Percentiles rank a stretch among this genome's conserved stretches.
Conservation (phyloP, 306 rosid species). For the Quercus parvula region DNA sequence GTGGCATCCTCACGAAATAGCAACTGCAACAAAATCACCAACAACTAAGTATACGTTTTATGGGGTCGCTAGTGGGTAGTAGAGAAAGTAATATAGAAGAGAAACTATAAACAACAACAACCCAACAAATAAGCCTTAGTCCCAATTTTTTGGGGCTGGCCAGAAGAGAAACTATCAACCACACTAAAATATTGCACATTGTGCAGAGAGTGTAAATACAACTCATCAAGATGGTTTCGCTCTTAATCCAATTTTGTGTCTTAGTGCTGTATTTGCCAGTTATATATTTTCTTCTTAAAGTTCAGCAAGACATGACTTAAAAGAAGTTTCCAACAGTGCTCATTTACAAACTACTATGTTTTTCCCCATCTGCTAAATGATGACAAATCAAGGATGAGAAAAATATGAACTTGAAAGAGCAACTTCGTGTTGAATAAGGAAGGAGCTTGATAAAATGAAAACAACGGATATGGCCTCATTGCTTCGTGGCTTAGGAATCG, state of each 20-base stretch:
- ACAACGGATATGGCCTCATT: conserved; percentile 65
- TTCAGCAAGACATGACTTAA: background rate
- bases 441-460: conserved; percentile 61
- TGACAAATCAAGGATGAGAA: conserved; percentile 70
- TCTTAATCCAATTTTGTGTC: background rate
- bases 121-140: too few species aligned
- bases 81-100: too few species aligned
- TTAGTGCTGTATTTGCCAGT: background rate
- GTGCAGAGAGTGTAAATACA: too few species aligned
- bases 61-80: too few species aligned
- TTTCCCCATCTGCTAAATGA: conserved; percentile 16
- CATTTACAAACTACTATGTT: background rate
- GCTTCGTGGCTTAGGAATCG: conserved; percentile 82
- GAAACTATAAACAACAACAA: too few species aligned
- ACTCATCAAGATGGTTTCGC: too few species aligned
- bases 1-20: too few species aligned
- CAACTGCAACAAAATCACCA: too few species aligned
- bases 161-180: too few species aligned
- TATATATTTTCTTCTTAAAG: conserved; percentile 7
- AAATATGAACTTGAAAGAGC: conserved; percentile 32
- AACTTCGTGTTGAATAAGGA: conserved; percentile 46
- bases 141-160: too few species aligned
- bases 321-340: background rate
- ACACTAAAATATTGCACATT: too few species aligned
- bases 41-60: too few species aligned